Evolutionary conservation across 768 basidiomycete genomes (phyloP), one percentile per base, ranked within the genome.

Genomic region (Phlebiopsis gigantea): DNA sequence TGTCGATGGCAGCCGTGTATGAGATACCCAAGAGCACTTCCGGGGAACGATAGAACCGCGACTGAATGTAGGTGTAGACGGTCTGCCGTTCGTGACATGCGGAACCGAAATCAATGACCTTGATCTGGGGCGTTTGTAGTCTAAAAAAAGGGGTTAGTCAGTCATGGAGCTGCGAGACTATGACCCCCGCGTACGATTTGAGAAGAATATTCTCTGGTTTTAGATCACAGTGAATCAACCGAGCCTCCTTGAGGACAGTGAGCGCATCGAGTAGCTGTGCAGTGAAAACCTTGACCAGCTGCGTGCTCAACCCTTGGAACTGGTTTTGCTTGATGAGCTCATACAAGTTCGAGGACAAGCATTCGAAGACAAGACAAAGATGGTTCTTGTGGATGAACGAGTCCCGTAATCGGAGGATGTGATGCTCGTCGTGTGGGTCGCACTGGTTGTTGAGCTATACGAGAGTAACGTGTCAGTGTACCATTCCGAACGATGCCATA

Each of bases 241-340:
- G 84, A 30, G 95, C 94, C 4, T 98, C 94, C 68, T 98, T 97
- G 62, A 99, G 79, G 4, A 98, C 84, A 8, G 89, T 88, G 69
- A 99, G 72, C 1, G 96, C 86, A 66, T 99, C 96, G 56, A 99
- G 75, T 26, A 99, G 74, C 71, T 99, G 97, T 0, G 91, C 90
- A 62, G 96, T 98, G 69, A 99, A 99, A 45, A 99, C 97, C 68
- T 98, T 96, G 68, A 99, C 97, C 48, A 99, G 87, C 68, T 95
- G 92, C 5, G 94, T 96, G 72, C 89, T 92, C 45, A 99, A 76
- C 1, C 97, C 97, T 71, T 97, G 91, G 79, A 98, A 99, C 69
- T 95, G 93, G 72, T 99, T 99, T 75, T 99, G 97, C 77, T 99
- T 99, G 83, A 99, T 98, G 68, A 99, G 82, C 71, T 99, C 97